These are phyloP conservation scores for Microbotryomycetes sp. DNA, from an alignment of 1,284 basidiomycete species.

Conservation along the genomic window DNA sequence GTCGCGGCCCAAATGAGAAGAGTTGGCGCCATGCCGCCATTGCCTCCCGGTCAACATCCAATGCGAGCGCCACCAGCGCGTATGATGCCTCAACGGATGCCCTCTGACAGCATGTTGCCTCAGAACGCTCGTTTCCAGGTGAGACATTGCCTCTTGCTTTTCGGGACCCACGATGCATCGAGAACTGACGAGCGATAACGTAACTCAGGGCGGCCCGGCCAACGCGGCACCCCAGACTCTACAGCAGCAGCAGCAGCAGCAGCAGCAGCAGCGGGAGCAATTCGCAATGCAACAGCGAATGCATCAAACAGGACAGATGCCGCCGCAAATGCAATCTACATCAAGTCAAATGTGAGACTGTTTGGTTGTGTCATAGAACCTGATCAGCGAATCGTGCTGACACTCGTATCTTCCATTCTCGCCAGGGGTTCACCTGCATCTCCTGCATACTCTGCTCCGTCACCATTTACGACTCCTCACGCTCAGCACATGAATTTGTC, in stretches of 20 bases:
- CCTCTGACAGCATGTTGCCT: not conserved
- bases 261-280: slow-evolving; percentile 12
- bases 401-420: not conserved
- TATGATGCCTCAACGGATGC: not conserved
- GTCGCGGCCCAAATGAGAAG: slow-evolving; percentile 24
- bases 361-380: not conserved
- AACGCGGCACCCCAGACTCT: not conserved
- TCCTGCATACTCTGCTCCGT: slow-evolving; percentile 24
- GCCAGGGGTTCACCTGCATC: slow-evolving; percentile 25
- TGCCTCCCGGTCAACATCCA: not conserved
- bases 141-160: too few species aligned
- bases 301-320: slow-evolving; percentile 8
- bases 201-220: not conserved
- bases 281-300: slow-evolving; percentile 12
- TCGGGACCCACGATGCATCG: not conserved
- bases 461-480: slow-evolving; percentile 6
- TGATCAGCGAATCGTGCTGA: not conserved
- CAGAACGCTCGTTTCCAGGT: not conserved
- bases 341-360: slow-evolving; percentile 12
- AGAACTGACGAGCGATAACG: not conserved
- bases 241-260: slow-evolving; percentile 19
- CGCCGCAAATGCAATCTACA: slow-evolving; percentile 3
- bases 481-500: slow-evolving; percentile 9
- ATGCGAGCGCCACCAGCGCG: not conserved
- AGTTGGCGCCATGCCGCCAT: slow-evolving; percentile 23